Evolutionary conservation across 176 grass and related monocot species (phyloP), one percentile per base, ranked within the genome.

Genomic region (Oropetium thomaeum): DNA sequence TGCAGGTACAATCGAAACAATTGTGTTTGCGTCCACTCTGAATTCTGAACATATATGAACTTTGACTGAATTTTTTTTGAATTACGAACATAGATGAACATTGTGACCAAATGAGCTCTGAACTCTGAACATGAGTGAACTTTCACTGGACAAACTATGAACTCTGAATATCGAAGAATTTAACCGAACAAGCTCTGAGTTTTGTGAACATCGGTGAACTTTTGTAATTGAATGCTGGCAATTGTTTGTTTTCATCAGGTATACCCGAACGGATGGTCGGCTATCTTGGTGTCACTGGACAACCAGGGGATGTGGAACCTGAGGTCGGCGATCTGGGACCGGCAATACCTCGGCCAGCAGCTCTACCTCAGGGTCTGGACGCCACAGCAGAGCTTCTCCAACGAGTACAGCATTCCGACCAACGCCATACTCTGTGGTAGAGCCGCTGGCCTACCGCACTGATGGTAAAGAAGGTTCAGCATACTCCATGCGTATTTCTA

Each of bases 231-330:
- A 78, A 63, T 27, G 38, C 54, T 27, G 31, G 25, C 10, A 19
- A 44, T 29, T 42, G 17, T 37, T 34, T n/a, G n/a, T 86, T 0
- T 5, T 4, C 14, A 79, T 17, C 62, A 97, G 94, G 88, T 97
- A 45, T 97, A 93, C 71, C 90, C 90, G 17, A 89, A 85, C 19
- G 90, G 86, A 20, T 97, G 94, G 94, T 91, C 94, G 19, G 94
- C 90, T n/a, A 97, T 97, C 72, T 62, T 97, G 68, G 83, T 97
- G 68, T 97, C 94, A 5, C 69, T 97, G 48, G 90, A 97, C 76
- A 93, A 97, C 67, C 83, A 93, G 42, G 90, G 94, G 31, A 93
- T 97, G 86, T 97, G 94, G 94, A 97, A 97, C 76, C 70, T 91
- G 55, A 82, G 94, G 69, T 93, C 94, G 2, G 88, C 87, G 26